phyloP scores from a whole-genome alignment of 352 stramenopile genomes.

The Blastocystis sp. region DNA sequence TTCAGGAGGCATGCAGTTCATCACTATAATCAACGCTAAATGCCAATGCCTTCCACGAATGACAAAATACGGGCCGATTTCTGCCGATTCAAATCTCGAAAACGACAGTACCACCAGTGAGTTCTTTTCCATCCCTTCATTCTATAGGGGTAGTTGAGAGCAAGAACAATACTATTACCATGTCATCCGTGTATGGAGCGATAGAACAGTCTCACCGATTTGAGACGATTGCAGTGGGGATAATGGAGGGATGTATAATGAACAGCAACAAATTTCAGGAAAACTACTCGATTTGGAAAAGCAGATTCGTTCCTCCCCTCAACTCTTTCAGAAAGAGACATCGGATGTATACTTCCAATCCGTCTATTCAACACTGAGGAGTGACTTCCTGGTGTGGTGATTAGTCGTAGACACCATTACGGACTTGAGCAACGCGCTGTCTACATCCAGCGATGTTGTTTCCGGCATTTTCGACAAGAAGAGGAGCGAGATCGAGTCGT shows the following conservation, averaged over 20 bases:
- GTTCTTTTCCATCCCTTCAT: too few species aligned
- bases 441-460: not conserved
- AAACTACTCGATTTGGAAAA: not conserved
- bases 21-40: not conserved
- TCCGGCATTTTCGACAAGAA: conserved; percentile 4
- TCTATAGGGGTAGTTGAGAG: too few species aligned
- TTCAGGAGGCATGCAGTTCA: conserved; percentile 46
- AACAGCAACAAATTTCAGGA: conserved; percentile 1
- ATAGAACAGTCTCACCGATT: conserved; percentile 7
- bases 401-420: conserved; percentile 13
- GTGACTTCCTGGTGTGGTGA: not conserved
- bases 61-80: not conserved
- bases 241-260: not conserved
- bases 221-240: not conserved
- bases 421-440: not conserved
- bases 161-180: not conserved
- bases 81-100: not conserved
- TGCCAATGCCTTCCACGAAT: not conserved
- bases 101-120: too few species aligned
- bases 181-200: conserved; percentile 35
- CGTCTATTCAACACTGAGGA: not conserved
- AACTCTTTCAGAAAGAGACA: not conserved
- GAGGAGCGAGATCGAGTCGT: not conserved
- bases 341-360: conserved; percentile 1
- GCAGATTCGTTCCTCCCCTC: not conserved